Conservation (phyloP, 225 moss, liverwort and hornwort species). For the Pseudisothecium myosuroides region DNA sequence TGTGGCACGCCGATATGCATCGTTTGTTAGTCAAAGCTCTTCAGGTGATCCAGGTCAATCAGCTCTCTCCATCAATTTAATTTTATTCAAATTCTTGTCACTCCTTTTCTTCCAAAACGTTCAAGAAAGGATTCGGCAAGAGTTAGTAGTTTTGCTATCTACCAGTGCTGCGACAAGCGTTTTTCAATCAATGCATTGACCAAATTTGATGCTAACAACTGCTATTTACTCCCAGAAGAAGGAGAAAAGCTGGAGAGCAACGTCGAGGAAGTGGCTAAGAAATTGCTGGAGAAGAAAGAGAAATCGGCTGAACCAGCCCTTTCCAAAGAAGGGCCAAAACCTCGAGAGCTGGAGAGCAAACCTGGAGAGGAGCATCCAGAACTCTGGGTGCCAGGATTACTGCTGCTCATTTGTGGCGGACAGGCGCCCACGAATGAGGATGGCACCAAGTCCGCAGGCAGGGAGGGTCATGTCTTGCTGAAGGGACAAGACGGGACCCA, state of each 20-base stretch:
- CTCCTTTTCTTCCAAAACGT: not conserved
- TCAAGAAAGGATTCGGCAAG: not conserved
- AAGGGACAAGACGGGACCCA: constrained; percentile 47
- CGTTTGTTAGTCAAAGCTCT: constrained; percentile 49
- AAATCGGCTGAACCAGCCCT: not conserved
- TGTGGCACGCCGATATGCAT: constrained; percentile 74
- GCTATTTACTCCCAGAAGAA: not conserved
- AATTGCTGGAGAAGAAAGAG: constrained; percentile 17
- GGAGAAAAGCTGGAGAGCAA: constrained; percentile 21
- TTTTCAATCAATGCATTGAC: not conserved
- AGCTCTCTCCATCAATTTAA: not conserved
- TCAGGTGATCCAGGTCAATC: constrained; percentile 38
- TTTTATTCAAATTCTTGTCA: not conserved
- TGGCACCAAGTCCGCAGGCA: constrained; percentile 9
- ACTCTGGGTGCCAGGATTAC: constrained; percentile 26
- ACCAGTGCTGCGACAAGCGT: not conserved
- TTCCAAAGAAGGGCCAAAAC: not conserved
- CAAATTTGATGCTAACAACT: not conserved
- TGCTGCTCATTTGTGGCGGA: constrained; percentile 26
- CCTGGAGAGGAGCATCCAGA: constrained; percentile 3
- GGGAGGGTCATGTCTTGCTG: constrained; percentile 43
- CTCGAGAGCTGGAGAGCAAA: not conserved
- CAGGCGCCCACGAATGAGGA: constrained; percentile 17
- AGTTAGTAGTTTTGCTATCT: not conserved
- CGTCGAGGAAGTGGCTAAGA: constrained; percentile 17